These are phyloP conservation scores for Tripterygium wilfordii DNA, from an alignment of 177 flowering plant genomes.

Conservation along the genomic window DNA sequence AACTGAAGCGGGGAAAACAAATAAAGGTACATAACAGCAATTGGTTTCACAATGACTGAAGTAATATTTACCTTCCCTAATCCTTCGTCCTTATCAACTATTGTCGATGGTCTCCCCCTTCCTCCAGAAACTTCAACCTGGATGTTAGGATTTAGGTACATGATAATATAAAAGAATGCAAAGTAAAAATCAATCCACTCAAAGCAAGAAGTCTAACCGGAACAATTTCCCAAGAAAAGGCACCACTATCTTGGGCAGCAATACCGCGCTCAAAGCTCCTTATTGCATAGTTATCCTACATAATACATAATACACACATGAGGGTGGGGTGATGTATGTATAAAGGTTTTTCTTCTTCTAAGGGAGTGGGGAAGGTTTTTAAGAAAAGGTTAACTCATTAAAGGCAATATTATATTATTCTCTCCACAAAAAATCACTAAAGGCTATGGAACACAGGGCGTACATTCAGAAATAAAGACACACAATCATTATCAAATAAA, in stretches of 20 bases:
- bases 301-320: slow-evolving; percentile 3
- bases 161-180: neutral
- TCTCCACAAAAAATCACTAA: too few species aligned
- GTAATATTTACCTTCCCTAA: slow-evolving; percentile 55
- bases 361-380: too few species aligned
- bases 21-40: too few species aligned
- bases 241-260: slow-evolving; percentile 70
- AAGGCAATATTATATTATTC: too few species aligned
- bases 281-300: slow-evolving; percentile 77
- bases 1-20: too few species aligned
- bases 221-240: slow-evolving; percentile 87
- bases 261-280: slow-evolving; percentile 91
- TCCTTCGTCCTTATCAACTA: slow-evolving; percentile 85
- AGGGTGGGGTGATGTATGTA: too few species aligned
- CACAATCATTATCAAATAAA: too few species aligned
- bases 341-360: too few species aligned
- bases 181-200: neutral
- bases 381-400: too few species aligned
- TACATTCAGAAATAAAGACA: too few species aligned
- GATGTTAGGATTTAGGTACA: slow-evolving; percentile 6
- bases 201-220: slow-evolving; percentile 44
- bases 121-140: slow-evolving; percentile 91
- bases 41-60: neutral
- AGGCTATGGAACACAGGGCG: too few species aligned
- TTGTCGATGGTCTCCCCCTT: slow-evolving; percentile 64